phyloP scores from a whole-genome alignment of 805 yeast species.

The Tetrapisispora pingtungensis region DNA sequence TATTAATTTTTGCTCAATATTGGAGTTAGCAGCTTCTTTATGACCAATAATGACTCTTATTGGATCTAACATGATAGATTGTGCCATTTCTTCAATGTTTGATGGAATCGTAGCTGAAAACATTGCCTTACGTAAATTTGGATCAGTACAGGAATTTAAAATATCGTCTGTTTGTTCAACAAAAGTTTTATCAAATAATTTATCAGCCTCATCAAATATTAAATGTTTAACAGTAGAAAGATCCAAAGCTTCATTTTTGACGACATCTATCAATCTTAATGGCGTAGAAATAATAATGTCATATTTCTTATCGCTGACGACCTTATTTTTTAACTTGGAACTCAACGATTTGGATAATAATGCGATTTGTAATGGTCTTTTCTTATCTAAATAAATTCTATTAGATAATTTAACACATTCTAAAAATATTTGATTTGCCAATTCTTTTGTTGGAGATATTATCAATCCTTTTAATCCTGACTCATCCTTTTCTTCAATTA shows the following conservation, averaged over 20 bases:
- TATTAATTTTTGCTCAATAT: slow-evolving; percentile 72
- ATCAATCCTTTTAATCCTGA: slow-evolving; percentile 62
- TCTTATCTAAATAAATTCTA: slow-evolving; percentile 35
- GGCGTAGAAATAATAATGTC: slow-evolving; percentile 87
- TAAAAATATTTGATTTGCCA: slow-evolving; percentile 74
- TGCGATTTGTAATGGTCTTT: slow-evolving; percentile 43
- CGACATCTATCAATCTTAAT: slow-evolving; percentile 69
- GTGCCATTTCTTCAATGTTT: slow-evolving; percentile 80
- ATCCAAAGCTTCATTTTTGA: slow-evolving; percentile 50
- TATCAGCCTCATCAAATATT: slow-evolving; percentile 93
- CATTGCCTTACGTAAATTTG: slow-evolving; percentile 55
- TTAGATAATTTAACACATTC: slow-evolving; percentile 51
- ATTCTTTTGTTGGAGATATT: slow-evolving; percentile 89
- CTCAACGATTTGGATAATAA: slow-evolving; percentile 64
- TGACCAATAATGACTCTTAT: slow-evolving; percentile 83
- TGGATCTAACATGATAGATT: slow-evolving; percentile 73
- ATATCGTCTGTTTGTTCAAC: slow-evolving; percentile 86
- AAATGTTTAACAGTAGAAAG: slow-evolving; percentile 60
- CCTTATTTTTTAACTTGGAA: slow-evolving; percentile 52
- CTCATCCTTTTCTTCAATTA: slow-evolving; percentile 24
- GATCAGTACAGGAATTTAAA: slow-evolving; percentile 36
- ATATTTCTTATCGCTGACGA: slow-evolving; percentile 49
- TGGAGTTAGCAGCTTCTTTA: slow-evolving; percentile 82
- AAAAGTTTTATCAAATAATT: slow-evolving; percentile 76
- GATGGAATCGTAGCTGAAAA: slow-evolving; percentile 96